These are phyloP conservation scores for Tagetes erecta DNA, from an alignment of 129 eudicot species.

Conservation along the genomic window DNA sequence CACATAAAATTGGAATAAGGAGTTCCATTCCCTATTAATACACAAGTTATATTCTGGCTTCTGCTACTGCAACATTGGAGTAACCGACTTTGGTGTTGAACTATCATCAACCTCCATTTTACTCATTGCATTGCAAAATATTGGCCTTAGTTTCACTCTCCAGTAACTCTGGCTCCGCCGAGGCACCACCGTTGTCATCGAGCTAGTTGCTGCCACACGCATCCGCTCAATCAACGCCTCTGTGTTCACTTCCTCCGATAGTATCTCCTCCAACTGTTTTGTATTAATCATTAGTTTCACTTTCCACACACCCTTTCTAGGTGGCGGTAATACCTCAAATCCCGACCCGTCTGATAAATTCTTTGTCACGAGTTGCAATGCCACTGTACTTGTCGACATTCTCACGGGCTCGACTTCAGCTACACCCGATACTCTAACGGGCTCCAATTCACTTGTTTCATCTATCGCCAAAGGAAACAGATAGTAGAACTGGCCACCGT, in stretches of 20 bases:
- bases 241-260: constrained; percentile 67
- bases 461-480: constrained; percentile 45
- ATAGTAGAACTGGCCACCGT: constrained; percentile 47
- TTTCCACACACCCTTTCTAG: constrained; percentile 67
- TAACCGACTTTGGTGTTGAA: constrained; percentile 33
- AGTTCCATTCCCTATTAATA: constrained; percentile 38
- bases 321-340: constrained; percentile 52
- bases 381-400: constrained; percentile 46
- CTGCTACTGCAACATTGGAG: constrained; percentile 13
- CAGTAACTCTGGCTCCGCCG: constrained; percentile 39
- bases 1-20: constrained; percentile 38
- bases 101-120: constrained; percentile 28
- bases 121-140: constrained; percentile 39
- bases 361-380: constrained; percentile 41
- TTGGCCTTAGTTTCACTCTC: constrained; percentile 51
- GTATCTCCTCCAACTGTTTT: constrained; percentile 62
- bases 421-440: background rate
- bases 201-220: constrained; percentile 62
- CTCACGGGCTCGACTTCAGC: constrained; percentile 26
- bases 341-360: constrained; percentile 44
- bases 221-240: constrained; percentile 83
- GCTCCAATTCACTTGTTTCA: constrained; percentile 9
- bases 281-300: constrained; percentile 66
- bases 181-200: constrained; percentile 28
- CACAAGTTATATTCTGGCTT: background rate